phyloP scores from a whole-genome alignment of 345 rosid genomes.

The Brassica napus region Da-Ae NC_063449.1:46246501-46247000 shows the following conservation, averaged over 20 bases:
- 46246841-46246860: conserved; percentile 97
- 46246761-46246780: background rate
- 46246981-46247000: conserved; percentile 97
- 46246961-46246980: conserved; percentile 43
- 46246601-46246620: conserved; percentile 99
- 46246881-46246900: conserved; percentile 62
- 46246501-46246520: conserved; percentile 38
- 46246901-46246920: conserved; percentile 2
- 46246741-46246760: background rate
- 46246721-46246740: background rate
- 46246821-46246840: conserved; percentile 70
- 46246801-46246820: background rate
- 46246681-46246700: background rate
- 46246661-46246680: conserved; percentile 91
- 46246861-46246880: conserved; percentile 97
- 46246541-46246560: conserved; percentile 1
- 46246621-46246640: conserved; percentile 94
- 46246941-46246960: background rate
- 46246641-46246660: conserved; percentile 97
- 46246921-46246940: background rate
- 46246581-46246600: conserved; percentile 61
- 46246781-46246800: background rate
- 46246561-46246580: background rate
- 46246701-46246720: background rate
- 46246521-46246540: conserved; percentile 16